A percentile compares a stretch with the other conserved stretches of the same genome.
Conservation (phyloP, 129 eudicot species). For the Saussurea involucrata region DNA sequence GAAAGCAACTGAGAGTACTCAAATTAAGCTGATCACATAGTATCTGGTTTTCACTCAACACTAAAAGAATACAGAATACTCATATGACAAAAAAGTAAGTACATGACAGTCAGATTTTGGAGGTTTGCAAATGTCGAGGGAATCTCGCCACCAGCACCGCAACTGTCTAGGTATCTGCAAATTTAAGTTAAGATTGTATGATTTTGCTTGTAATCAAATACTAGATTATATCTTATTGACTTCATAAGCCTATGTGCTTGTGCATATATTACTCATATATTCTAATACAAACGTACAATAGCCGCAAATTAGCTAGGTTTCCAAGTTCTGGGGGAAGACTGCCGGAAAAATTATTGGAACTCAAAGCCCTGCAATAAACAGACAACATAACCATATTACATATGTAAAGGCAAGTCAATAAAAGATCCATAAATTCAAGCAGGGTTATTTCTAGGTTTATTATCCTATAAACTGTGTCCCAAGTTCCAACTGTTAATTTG, state of each 20-base stretch:
- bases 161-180: slow-evolving; percentile 60
- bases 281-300: slow-evolving; percentile 39
- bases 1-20: slow-evolving; percentile 6
- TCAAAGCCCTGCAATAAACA: slow-evolving; percentile 45
- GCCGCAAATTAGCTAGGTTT: slow-evolving; percentile 35
- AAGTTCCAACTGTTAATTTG: background rate
- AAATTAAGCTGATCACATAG: background rate
- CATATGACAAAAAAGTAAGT: slow-evolving; percentile 15
- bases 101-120: slow-evolving; percentile 38
- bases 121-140: slow-evolving; percentile 62
- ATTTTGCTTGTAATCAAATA: slow-evolving; percentile 4
- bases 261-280: background rate
- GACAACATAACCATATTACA: background rate
- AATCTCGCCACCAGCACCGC: slow-evolving; percentile 62
- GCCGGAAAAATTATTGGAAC: slow-evolving; percentile 70
- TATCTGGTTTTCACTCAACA: background rate
- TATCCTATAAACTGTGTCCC: background rate
- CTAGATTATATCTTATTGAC: background rate
- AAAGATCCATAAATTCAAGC: background rate
- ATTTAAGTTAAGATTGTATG: background rate
- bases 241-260: background rate
- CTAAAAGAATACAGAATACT: background rate
- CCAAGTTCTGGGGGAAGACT: slow-evolving; percentile 72
- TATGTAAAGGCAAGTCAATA: background rate
- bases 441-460: background rate